Conservation (phyloP, 768 basidiomycete genomes). For the Phlegmacium glaucopus region DNA sequence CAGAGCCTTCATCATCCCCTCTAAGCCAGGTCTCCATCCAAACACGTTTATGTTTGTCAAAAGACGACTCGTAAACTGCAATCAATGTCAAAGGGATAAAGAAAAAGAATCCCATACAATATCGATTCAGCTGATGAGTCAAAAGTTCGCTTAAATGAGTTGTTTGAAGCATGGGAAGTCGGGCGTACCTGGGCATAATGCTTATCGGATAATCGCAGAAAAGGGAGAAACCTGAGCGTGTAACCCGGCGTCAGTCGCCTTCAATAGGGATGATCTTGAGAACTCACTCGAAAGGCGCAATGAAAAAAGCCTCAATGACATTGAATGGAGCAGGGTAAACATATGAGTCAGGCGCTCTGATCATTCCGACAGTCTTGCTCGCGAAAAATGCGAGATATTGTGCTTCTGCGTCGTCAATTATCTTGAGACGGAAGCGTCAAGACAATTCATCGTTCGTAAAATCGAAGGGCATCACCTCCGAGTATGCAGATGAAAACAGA, state of each 20-base stretch:
- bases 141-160: constrained; percentile 1
- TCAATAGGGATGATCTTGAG: neutral
- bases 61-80: constrained; percentile 70
- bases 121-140: constrained; percentile 59
- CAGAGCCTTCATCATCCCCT: constrained; percentile 54
- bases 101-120: constrained; percentile 79
- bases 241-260: constrained; percentile 2
- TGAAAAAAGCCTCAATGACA: constrained; percentile 72
- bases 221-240: constrained; percentile 36
- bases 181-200: constrained; percentile 54
- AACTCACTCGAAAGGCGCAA: constrained; percentile 84
- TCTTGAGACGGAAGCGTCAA: constrained; percentile 34
- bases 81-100: constrained; percentile 73
- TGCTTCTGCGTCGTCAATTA: constrained; percentile 81
- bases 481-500: constrained; percentile 90
- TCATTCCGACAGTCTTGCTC: constrained; percentile 80
- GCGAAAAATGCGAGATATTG: constrained; percentile 92
- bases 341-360: constrained; percentile 80
- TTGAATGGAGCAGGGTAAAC: constrained; percentile 95
- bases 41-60: constrained; percentile 41
- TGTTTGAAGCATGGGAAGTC: neutral
- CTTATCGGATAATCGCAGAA: constrained; percentile 41
- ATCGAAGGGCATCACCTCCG: constrained; percentile 54
- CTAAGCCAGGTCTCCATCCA: constrained; percentile 73
- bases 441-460: neutral